phyloP scores from a whole-genome alignment of 2,329 filamentous ascomycete species.

The Microascus cirrosus region DNA sequence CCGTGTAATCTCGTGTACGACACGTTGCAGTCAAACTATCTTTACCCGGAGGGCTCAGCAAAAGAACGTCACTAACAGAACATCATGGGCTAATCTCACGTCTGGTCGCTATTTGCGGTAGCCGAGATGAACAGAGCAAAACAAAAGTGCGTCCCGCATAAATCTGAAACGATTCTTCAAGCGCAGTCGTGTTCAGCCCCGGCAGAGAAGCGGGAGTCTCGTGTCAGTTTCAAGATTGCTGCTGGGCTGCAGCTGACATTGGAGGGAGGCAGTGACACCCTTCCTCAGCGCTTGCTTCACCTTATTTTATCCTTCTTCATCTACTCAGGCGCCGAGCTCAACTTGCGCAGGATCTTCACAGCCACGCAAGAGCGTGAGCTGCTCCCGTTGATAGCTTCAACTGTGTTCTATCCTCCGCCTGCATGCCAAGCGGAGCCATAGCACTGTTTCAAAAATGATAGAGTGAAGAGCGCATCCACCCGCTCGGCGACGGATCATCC shows the following conservation, averaged over 20 bases:
- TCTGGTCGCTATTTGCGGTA: background rate
- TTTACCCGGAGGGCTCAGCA: too few species aligned
- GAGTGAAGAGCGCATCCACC: background rate
- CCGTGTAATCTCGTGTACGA: too few species aligned
- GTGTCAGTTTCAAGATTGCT: slow-evolving; percentile 3
- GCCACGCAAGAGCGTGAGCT: background rate
- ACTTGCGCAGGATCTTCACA: background rate
- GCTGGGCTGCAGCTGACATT: background rate
- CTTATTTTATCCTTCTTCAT: background rate
- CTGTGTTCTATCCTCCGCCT: background rate
- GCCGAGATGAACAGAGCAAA: slow-evolving; percentile 2
- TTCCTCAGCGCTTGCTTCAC: too few species aligned
- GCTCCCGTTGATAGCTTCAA: background rate
- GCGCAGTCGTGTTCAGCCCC: background rate
- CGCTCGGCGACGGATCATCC: background rate
- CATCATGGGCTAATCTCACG: background rate
- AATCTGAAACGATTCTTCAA: slow-evolving; percentile 1
- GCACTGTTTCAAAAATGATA: background rate
- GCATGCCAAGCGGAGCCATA: background rate
- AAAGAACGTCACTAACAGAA: too few species aligned
- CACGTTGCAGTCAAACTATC: too few species aligned
- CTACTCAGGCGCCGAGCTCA: background rate
- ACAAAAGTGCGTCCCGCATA: background rate
- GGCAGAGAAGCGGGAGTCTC: slow-evolving; percentile 2
- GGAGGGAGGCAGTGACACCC: background rate